phyloP scores from a whole-genome alignment of 2,329 filamentous ascomycete species.

The Monilinia fructicola region DNA sequence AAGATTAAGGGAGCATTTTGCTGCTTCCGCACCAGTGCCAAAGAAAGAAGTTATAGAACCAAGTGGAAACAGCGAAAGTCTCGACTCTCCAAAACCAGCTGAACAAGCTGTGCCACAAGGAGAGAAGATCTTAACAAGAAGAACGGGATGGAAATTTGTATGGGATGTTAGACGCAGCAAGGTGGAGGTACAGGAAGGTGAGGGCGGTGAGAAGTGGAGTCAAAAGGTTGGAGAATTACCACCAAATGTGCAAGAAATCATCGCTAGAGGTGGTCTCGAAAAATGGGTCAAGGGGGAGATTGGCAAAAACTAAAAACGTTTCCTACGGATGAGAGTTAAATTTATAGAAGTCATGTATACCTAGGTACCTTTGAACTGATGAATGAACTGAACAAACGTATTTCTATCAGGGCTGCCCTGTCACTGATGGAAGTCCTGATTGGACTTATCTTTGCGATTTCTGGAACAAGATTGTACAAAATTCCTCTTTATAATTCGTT shows the following conservation, averaged over 20 bases:
- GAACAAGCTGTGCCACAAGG: constrained; percentile 43
- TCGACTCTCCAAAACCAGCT: constrained; percentile 51
- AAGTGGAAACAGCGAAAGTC: constrained; percentile 49
- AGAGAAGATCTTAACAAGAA: constrained; percentile 60
- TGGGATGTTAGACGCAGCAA: constrained; percentile 77
- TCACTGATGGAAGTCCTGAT: background rate
- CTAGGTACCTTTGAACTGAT: background rate
- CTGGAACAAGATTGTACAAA: background rate
- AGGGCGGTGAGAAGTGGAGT: constrained; percentile 63
- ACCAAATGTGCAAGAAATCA: constrained; percentile 83
- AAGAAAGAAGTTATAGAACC: constrained; percentile 51
- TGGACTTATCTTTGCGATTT: background rate
- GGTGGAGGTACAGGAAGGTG: constrained; percentile 69
- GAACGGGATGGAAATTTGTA: constrained; percentile 78
- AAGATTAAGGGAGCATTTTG: constrained; percentile 62
- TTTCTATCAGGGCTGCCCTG: too few relatives aligned
- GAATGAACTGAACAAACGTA: background rate
- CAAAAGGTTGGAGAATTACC: constrained; percentile 82
- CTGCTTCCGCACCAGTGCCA: constrained; percentile 39
- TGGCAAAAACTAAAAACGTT: constrained; percentile 20
- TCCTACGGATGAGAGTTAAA: background rate
- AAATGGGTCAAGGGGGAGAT: constrained; percentile 63
- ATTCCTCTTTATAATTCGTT: background rate
- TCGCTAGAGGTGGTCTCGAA: constrained; percentile 74
- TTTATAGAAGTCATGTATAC: background rate